Base-by-base conservation (phyloP, 2,329 filamentous ascomycete genomes). In the Zymoseptoria tritici region DNA sequence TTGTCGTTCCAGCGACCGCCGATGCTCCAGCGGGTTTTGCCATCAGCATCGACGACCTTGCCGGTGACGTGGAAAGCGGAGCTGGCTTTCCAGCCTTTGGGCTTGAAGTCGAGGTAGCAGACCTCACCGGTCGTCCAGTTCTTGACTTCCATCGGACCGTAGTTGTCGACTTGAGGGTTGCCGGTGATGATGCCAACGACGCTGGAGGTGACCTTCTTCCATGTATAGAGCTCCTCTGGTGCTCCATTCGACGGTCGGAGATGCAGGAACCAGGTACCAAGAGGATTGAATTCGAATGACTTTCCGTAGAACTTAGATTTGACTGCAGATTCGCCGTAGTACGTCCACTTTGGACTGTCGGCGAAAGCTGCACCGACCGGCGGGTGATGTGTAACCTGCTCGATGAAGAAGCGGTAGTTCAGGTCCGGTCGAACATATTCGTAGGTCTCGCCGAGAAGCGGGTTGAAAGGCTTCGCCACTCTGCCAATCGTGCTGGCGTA, bases 161-260 rank as follows among this genome's bases (percentile, higher is more conserved):
- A 97, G 75, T 99, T 97, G 77, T 99, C 94, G n/a, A 99, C 90
- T 0, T 89, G 90, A 0, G 94, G 94, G 68, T 90, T 96, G 54
- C 94, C 94, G 0, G 93, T 97, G 69, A 99, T 97, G 74, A 99
- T 99, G 60, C 94, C 94, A 61, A 97, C 87, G n/a, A 99, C 94
- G 1, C 92, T 95, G 1, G 91, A 94, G 0, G 92, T 97, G 19
- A 97, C 91, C 78, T 99, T 99, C 77, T 97, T 97, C 94, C 94
- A 99, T 0, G 93, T 97, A 76, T 96, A 99, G 1, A 97, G 79
- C 67, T 99, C 94, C 56, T 74, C 70, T 13, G 66, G 62, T 9
- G 86, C 88, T 3, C 88, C 90, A 2, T 84, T 80, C 0, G 82
- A 83, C 0, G 92, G 91, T 1, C 91, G 87, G 26, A 99, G 80